Percentiles rank a stretch among this genome's conserved stretches.
Evolutionary conservation across 768 basidiomycete genomes (phyloP).

Genomic region (Naematelia encephala): DNA sequence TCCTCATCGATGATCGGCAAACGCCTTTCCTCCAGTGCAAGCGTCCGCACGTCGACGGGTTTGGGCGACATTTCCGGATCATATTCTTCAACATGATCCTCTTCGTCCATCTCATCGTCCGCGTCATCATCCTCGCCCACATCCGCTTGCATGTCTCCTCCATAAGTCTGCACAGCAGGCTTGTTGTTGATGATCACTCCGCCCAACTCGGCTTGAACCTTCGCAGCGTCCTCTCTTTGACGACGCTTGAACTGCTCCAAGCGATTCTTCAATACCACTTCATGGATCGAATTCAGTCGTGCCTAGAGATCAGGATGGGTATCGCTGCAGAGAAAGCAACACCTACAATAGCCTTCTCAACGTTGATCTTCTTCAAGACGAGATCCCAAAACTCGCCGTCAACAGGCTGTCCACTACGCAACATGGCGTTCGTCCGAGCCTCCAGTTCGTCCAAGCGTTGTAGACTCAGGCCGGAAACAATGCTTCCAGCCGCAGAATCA

Average conservation of each 20-base stretch:
- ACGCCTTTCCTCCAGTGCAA: constrained; percentile 73
- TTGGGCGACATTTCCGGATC: constrained; percentile 79
- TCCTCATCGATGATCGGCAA: constrained; percentile 69
- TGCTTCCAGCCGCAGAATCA: constrained; percentile 73
- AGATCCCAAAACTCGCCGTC: constrained; percentile 98
- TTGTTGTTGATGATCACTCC: constrained; percentile 57
- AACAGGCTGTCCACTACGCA: constrained; percentile 85
- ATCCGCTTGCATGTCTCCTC: constrained; percentile 29
- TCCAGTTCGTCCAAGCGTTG: constrained; percentile 80
- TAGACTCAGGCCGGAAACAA: constrained; percentile 80
- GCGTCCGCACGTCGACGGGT: constrained; percentile 66
- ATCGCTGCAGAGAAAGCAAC: background rate
- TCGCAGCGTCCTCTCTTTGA: constrained; percentile 91
- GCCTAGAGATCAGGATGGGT: constrained; percentile 57
- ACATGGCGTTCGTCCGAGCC: constrained; percentile 78
- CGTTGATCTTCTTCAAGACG: constrained; percentile 81
- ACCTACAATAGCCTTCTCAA: constrained; percentile 91
- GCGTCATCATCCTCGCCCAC: constrained; percentile 46
- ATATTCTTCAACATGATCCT: constrained; percentile 62
- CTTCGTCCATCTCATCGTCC: constrained; percentile 58
- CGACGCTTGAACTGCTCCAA: constrained; percentile 92
- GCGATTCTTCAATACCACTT: constrained; percentile 93
- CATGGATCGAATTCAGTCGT: constrained; percentile 85
- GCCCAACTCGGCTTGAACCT: constrained; percentile 78
- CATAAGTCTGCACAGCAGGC: constrained; percentile 6